Conservation (phyloP, 768 basidiomycete genomes). For the Astraeus odoratus region DNA sequence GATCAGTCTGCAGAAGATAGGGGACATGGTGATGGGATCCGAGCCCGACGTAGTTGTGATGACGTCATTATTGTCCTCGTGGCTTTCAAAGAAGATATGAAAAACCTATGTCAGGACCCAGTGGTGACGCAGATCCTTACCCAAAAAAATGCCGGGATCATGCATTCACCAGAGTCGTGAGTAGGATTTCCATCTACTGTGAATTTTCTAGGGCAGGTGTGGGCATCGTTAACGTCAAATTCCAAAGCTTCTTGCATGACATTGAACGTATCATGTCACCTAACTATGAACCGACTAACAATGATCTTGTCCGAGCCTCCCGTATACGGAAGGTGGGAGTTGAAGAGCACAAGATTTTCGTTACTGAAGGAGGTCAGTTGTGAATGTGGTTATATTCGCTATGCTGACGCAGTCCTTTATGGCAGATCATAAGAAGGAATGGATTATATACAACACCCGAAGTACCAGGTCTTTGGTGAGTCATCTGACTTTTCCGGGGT, state of each 20-base stretch:
- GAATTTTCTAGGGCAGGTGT: not conserved
- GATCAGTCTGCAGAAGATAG: no score
- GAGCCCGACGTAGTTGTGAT: constrained; percentile 34
- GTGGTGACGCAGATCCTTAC: constrained; percentile 54
- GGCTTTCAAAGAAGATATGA: constrained; percentile 59
- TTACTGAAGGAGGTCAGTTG: constrained; percentile 55
- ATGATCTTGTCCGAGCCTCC: constrained; percentile 74
- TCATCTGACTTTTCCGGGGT: not conserved
- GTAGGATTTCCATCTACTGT: constrained; percentile 22
- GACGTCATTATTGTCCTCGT: constrained; percentile 53
- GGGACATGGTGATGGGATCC: constrained; percentile 8
- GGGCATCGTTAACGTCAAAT: not conserved
- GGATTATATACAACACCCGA: constrained; percentile 79
- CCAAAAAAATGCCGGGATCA: constrained; percentile 48
- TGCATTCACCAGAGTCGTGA: constrained; percentile 74
- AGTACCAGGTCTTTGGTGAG: constrained; percentile 62
- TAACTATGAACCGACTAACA: constrained; percentile 62
- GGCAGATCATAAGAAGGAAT: constrained; percentile 59
- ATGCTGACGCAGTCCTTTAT: not conserved
- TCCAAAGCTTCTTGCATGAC: constrained; percentile 59
- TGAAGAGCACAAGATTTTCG: constrained; percentile 67
- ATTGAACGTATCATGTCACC: constrained; percentile 56
- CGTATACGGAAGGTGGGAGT: constrained; percentile 76
- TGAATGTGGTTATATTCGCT: not conserved
- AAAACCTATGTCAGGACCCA: constrained; percentile 60